Base-by-base conservation (phyloP, 805 yeast species). In the Yamadazyma tumulicola region DNA sequence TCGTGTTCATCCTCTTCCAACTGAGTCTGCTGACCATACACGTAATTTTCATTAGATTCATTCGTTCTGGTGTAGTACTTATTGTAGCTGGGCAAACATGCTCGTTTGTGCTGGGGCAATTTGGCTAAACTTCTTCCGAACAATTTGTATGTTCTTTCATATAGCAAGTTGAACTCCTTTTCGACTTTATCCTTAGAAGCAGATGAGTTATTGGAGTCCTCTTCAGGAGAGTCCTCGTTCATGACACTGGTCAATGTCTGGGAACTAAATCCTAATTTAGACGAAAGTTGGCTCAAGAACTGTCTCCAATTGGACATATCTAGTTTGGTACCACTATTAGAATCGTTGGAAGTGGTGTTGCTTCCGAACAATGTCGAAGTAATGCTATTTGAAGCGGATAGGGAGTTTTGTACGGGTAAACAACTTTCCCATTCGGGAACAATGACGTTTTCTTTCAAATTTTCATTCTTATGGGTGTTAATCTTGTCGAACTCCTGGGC, bases 401-500 rank as follows among this genome's bases (percentile, higher is more conserved):
- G 2, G 3, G 53, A 44, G 11, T 41, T 42, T 31, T 54, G 65
- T 8, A 32, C 37, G 1, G 67, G 65, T 17, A 67, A 49, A 40
- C 73, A 67, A 26, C 41, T 41, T 20, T 58, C 46, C 73, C 73
- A 67, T 32, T 55, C 55, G 9, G 73, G 73, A 9, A 67, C 72
- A 33, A 67, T 61, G 8, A 57, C 43, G 42, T 67, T 67, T 32
- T 63, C 69, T 24, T 41, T 43, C 25, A 67, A 44, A 48, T 67
- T 64, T 41, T 67, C 72, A 47, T 66, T 67, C 39, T 61, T 64
- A 46, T 65, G 73, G 6, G 71, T 67, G 42, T 67, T 64, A 41
- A 67, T 64, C 38, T 64, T 56, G 37, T 49, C 55, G 50, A 67
- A 67, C 37, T 67, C 65, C 20, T 54, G 47, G 5, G 70, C 53